Evolutionary conservation across 768 basidiomycete species (phyloP), one percentile per base, ranked within the genome.

Genomic region (Rhodotorula babjevae): DNA sequence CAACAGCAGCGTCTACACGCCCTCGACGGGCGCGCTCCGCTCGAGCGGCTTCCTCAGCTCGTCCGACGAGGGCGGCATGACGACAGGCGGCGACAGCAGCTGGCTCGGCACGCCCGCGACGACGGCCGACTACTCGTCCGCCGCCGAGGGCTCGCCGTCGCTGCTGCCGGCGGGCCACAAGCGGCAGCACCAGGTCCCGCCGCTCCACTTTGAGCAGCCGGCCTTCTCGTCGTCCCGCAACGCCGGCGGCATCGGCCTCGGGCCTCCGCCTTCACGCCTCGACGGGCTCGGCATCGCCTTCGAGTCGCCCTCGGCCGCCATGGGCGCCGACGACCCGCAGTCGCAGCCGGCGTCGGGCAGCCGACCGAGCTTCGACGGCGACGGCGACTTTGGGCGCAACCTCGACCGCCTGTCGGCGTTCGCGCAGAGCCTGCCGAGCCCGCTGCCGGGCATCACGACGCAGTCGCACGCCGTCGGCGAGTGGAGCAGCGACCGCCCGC

Each of bases 371-470:
- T 58, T 69, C n/a, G 63, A 58, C 42, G 69, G 59, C 52, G 74
- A 71, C 19, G 74, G 60, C 31, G 70, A 75, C 47, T 29, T 75
- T 2, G 57, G 63, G 29, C 55, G 53, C 6, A 57, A 67, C 14
- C 55, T 75, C 42, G 70, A 66, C 7, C 70, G 67, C n/a, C 29
- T 71, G 44, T 53, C 50, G 21, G n/a, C 42, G 7, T 75, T 49
- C 53, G 70, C 74, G 14, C 27, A 56, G 49, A 71, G 55, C 12
- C 58, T 75, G 4, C 70, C 74, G 11, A 69, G 67, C 46, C 74
- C 74, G 15, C 21, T 71, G 44, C 46, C 60, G 16, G 7, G 29
- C 1, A 27, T 61, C 31, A 40, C 19, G 19, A 58, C 58, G 36
- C 52, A 29, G 23, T 19, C 25, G 46, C 31, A 57, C 33, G 58